Evolutionary conservation across 305 asterid species (phyloP).

Genomic region (Withania somnifera): DNA sequence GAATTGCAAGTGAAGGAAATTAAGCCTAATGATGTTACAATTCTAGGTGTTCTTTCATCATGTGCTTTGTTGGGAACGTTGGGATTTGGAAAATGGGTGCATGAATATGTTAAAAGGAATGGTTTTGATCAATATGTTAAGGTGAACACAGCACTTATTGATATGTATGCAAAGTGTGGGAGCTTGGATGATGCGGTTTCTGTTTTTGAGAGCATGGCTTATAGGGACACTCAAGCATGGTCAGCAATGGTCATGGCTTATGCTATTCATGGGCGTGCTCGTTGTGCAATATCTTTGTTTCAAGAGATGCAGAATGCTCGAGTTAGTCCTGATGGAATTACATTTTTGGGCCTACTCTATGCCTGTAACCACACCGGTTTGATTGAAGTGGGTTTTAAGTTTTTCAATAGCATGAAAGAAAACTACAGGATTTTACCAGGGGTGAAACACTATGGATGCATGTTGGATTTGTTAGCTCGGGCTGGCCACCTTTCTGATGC

Average conservation of each 20-base stretch:
- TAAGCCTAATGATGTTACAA: slow-evolving; percentile 22
- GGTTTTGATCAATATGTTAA: slow-evolving; percentile 21
- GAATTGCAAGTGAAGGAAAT: slow-evolving; percentile 15
- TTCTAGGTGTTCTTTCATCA: slow-evolving; percentile 22
- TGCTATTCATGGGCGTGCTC: slow-evolving; percentile 33
- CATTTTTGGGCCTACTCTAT: slow-evolving; percentile 34
- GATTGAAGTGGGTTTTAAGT: slow-evolving; percentile 25
- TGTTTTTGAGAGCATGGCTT: slow-evolving; percentile 34
- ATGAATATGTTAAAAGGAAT: slow-evolving; percentile 27
- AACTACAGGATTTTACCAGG: slow-evolving; percentile 32
- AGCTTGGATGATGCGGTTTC: slow-evolving; percentile 37
- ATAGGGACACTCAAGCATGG: slow-evolving; percentile 43
- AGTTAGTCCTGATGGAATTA: slow-evolving; percentile 26
- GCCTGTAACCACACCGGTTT: slow-evolving; percentile 38
- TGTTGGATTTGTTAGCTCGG: slow-evolving; percentile 25
- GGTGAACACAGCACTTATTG: slow-evolving; percentile 33
- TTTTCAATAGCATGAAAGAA: slow-evolving; percentile 27
- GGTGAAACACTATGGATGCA: slow-evolving; percentile 33
- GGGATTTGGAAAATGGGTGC: slow-evolving; percentile 37
- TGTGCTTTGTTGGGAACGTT: slow-evolving; percentile 25
- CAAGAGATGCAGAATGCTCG: slow-evolving; percentile 17
- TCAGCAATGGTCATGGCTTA: slow-evolving; percentile 40
- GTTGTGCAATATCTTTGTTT: slow-evolving; percentile 36
- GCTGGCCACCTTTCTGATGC: slow-evolving; percentile 24
- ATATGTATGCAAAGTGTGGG: slow-evolving; percentile 47